phyloP scores from a whole-genome alignment of 2,329 filamentous ascomycete genomes.

The Herpotrichia juniperi region DNA sequence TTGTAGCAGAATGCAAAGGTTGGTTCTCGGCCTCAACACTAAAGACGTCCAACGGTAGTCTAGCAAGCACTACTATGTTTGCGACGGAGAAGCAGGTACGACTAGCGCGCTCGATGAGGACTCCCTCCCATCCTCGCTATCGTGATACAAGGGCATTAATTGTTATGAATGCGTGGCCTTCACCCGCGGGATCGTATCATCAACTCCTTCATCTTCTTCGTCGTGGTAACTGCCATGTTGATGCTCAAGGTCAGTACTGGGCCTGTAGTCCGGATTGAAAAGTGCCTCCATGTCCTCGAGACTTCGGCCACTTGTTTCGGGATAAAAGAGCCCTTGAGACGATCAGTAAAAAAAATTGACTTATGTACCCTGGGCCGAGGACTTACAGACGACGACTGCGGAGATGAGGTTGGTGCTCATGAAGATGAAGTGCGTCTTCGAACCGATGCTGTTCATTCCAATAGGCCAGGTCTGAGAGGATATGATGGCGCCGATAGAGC shows the following conservation, averaged over 20 bases:
- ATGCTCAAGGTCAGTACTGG: constrained; percentile 39
- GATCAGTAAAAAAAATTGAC: background rate
- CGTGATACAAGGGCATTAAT: constrained; percentile 9
- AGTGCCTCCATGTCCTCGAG: constrained; percentile 73
- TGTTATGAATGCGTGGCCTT: constrained; percentile 7
- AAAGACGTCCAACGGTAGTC: no score
- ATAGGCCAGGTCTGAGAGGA: constrained; percentile 63
- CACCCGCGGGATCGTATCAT: constrained; percentile 4
- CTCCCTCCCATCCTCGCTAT: background rate
- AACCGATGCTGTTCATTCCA: constrained; percentile 57
- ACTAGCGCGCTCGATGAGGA: background rate
- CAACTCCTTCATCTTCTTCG: constrained; percentile 12
- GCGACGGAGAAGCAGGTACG: background rate
- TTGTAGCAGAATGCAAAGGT: no score
- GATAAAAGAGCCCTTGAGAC: constrained; percentile 55
- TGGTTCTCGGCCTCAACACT: no score
- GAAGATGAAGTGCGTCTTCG: constrained; percentile 64
- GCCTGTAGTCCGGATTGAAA: constrained; percentile 49
- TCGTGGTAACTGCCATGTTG: constrained; percentile 20
- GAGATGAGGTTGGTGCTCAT: constrained; percentile 58
- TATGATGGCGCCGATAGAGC: constrained; percentile 62
- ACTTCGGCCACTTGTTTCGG: constrained; percentile 58
- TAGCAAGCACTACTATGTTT: no score
- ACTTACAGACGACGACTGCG: constrained; percentile 26
- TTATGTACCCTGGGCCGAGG: background rate